Percentiles rank a stretch among this genome's conserved stretches.
Conservation (phyloP, 169 alveolate genomes). For the Eimeria maxima region DNA sequence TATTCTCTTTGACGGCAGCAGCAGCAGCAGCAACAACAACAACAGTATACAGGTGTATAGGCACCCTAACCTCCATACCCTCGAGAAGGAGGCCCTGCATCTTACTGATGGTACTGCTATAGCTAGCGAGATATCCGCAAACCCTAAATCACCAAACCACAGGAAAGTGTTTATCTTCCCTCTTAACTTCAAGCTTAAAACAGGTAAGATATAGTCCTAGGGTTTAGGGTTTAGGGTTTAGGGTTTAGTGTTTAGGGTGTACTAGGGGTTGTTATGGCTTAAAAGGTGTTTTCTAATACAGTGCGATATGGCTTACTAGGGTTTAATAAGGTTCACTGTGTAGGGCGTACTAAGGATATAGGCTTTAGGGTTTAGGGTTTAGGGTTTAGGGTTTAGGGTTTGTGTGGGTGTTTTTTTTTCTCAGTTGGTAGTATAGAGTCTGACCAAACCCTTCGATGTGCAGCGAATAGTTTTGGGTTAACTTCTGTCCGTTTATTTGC, state of each 20-base stretch:
- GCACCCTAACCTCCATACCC: constrained; percentile 17
- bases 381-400: constrained; percentile 10
- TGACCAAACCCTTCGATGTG: constrained; percentile 1
- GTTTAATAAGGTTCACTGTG: too few relatives aligned
- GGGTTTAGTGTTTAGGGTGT: constrained; percentile 13
- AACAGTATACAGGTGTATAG: constrained; percentile 25
- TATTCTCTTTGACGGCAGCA: neutral
- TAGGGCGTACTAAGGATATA: too few relatives aligned
- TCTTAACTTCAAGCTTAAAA: neutral
- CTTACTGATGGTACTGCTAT: neutral
- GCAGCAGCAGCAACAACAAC: too few relatives aligned
- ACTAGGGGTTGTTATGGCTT: neutral
- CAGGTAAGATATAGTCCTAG: neutral
- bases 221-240: constrained; percentile 28
- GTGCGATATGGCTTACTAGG: too few relatives aligned
- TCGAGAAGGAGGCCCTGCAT: neutral
- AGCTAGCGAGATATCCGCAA: neutral
- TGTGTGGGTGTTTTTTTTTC: neutral
- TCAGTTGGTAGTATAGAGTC: neutral
- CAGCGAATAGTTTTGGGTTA: constrained; percentile 3
- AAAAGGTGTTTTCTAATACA: neutral
- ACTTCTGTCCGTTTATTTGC: constrained; percentile 40
- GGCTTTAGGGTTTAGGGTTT: neutral
- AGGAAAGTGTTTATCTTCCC: constrained; percentile 25
- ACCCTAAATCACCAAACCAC: neutral